phyloP scores from a whole-genome alignment of 2,329 filamentous ascomycete species.

The Aschersonia sp. region DNA sequence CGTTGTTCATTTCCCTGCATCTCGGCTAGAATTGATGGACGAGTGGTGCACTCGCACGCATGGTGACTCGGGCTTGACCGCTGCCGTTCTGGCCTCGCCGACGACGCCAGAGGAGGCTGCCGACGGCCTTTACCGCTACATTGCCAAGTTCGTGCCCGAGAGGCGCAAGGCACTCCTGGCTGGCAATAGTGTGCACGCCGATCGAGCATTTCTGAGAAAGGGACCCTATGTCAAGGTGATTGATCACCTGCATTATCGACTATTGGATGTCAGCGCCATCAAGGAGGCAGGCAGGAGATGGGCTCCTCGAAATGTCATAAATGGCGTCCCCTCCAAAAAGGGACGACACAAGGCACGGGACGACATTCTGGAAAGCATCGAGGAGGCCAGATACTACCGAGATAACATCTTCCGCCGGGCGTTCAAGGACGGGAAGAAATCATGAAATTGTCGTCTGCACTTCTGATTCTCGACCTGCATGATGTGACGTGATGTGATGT shows the following conservation, averaged over 20 bases:
- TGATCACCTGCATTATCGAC: constrained; percentile 72
- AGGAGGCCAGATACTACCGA: constrained; percentile 75
- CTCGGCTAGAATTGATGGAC: constrained; percentile 64
- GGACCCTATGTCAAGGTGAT: constrained; percentile 61
- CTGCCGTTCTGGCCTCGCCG: constrained; percentile 57
- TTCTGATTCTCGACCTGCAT: background rate
- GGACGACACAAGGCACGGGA: constrained; percentile 68
- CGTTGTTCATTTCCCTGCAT: constrained; percentile 58
- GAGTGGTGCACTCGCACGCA: constrained; percentile 82
- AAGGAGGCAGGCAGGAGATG: constrained; percentile 84
- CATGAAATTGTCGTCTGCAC: no score
- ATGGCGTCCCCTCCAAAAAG: constrained; percentile 55
- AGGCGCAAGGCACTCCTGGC: constrained; percentile 59
- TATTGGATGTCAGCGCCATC: constrained; percentile 81
- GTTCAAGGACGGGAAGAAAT: constrained; percentile 4
- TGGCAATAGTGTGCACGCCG: constrained; percentile 86
- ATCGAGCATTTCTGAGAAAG: constrained; percentile 64
- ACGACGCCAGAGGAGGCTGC: constrained; percentile 62
- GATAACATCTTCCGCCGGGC: constrained; percentile 45
- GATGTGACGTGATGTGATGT: background rate
- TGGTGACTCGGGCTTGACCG: constrained; percentile 64
- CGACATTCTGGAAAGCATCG: constrained; percentile 92
- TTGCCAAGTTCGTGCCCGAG: constrained; percentile 56
- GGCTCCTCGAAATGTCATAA: constrained; percentile 36
- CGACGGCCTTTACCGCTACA: constrained; percentile 59